These are phyloP conservation scores for Tuber umbilicatum DNA, from an alignment of 495 filamentous ascomycete species.

Conservation along the genomic window DNA sequence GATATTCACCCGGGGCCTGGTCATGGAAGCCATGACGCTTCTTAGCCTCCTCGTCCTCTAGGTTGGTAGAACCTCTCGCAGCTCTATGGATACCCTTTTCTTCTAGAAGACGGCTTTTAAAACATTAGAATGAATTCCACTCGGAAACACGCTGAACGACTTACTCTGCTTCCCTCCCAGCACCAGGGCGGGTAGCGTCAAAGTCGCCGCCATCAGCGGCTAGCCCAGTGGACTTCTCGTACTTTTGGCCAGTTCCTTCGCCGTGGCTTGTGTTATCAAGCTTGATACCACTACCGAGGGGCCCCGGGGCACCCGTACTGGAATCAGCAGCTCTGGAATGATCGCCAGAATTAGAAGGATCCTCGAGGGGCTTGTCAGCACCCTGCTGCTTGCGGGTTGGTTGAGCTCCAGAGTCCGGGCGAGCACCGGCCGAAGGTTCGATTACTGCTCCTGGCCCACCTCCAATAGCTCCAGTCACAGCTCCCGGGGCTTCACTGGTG, in stretches of 20 bases:
- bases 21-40: neutral
- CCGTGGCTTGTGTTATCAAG: constrained; percentile 27
- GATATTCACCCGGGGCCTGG: neutral
- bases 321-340: constrained; percentile 9
- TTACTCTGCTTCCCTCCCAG: constrained; percentile 61
- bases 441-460: constrained; percentile 22
- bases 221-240: constrained; percentile 52
- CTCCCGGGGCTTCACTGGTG: constrained; percentile 4
- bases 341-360: constrained; percentile 26
- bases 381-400: constrained; percentile 43
- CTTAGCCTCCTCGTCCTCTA: constrained; percentile 2
- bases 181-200: constrained; percentile 56
- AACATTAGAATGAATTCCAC: constrained; percentile 9
- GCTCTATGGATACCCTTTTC: constrained; percentile 37
- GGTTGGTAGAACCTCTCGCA: neutral
- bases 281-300: constrained; percentile 19
- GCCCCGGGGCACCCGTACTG: constrained; percentile 24
- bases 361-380: constrained; percentile 40
- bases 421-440: constrained; percentile 12
- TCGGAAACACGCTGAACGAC: constrained; percentile 34
- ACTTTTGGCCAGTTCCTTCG: constrained; percentile 51
- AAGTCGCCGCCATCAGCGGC: constrained; percentile 54
- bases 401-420: constrained; percentile 17
- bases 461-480: constrained; percentile 11
- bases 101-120: constrained; percentile 32